These are phyloP conservation scores for Coemansia sp. DNA, from an alignment of 192 early-diverging fungal genomes.

Conservation along the genomic window DNA sequence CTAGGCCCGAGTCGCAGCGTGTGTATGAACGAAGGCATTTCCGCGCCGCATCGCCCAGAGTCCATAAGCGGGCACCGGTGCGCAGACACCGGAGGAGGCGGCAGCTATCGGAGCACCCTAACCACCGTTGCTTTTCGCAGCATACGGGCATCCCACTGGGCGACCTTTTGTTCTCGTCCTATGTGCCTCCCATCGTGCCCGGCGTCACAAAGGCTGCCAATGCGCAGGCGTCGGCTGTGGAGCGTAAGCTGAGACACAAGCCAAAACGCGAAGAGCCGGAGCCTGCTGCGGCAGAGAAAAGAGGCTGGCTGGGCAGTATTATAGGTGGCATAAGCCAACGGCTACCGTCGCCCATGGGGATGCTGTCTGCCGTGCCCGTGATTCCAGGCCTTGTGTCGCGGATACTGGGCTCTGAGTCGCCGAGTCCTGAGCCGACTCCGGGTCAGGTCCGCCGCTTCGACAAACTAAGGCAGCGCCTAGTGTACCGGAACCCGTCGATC, in stretches of 20 bases:
- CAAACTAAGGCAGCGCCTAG: constrained; percentile 42
- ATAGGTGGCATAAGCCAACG: constrained; percentile 32
- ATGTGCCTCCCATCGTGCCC: constrained; percentile 48
- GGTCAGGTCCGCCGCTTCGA: constrained; percentile 47
- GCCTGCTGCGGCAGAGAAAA: background rate
- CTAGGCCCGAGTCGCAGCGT: constrained; percentile 32
- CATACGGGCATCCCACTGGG: constrained; percentile 76
- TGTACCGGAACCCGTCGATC: constrained; percentile 61
- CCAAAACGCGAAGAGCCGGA: background rate
- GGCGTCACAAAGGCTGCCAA: constrained; percentile 48
- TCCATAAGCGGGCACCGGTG: background rate
- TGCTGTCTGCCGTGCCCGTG: constrained; percentile 24
- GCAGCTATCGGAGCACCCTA: constrained; percentile 55
- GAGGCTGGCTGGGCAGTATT: constrained; percentile 36
- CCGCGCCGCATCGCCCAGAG: constrained; percentile 6
- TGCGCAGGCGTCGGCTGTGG: constrained; percentile 36
- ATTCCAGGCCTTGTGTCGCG: constrained; percentile 41
- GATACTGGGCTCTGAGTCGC: background rate
- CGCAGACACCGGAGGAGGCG: constrained; percentile 31
- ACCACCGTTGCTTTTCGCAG: constrained; percentile 77
- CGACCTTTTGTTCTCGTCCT: constrained; percentile 73
- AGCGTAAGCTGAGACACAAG: constrained; percentile 38
- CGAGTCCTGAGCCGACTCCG: constrained; percentile 21
- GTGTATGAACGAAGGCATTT: constrained; percentile 29
- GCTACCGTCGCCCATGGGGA: constrained; percentile 35